These are phyloP conservation scores for Tolypocladium nubicola DNA, from an alignment of 2,329 filamentous ascomycete genomes.

Conservation along the genomic window DNA sequence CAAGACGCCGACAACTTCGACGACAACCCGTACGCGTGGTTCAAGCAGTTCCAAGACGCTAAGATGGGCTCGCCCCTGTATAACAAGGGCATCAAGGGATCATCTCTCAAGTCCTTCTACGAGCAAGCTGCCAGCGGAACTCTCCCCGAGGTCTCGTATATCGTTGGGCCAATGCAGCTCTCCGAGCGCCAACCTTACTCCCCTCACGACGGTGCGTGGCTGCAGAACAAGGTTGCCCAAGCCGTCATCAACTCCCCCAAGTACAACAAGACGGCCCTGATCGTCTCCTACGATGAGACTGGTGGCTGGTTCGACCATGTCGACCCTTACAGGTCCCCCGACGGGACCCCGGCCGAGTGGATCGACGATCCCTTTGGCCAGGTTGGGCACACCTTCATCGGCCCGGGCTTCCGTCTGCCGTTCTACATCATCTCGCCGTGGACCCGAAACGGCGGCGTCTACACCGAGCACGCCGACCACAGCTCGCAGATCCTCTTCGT, in stretches of 20 bases:
- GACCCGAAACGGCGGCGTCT: constrained; percentile 42
- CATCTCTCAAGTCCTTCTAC: constrained; percentile 38
- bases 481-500: constrained; percentile 44
- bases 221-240: constrained; percentile 40
- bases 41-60: constrained; percentile 39
- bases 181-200: constrained; percentile 43
- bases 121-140: constrained; percentile 36
- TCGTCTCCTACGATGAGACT: constrained; percentile 35
- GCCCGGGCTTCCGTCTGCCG: constrained; percentile 34
- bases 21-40: constrained; percentile 45
- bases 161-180: constrained; percentile 38
- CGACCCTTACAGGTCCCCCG: constrained; percentile 35
- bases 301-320: constrained; percentile 47
- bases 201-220: constrained; percentile 44
- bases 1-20: constrained; percentile 41
- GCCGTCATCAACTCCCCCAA: constrained; percentile 37
- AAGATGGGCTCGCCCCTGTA: constrained; percentile 27
- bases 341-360: constrained; percentile 41
- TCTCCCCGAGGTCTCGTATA: constrained; percentile 39
- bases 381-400: constrained; percentile 24
- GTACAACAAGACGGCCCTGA: constrained; percentile 36
- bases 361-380: constrained; percentile 28
- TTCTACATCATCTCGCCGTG: constrained; percentile 46
- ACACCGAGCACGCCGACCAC: constrained; percentile 43
- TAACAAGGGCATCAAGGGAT: constrained; percentile 33